phyloP scores from a whole-genome alignment of 1,284 basidiomycete species.

The Ceratobasidium sp. region DNA sequence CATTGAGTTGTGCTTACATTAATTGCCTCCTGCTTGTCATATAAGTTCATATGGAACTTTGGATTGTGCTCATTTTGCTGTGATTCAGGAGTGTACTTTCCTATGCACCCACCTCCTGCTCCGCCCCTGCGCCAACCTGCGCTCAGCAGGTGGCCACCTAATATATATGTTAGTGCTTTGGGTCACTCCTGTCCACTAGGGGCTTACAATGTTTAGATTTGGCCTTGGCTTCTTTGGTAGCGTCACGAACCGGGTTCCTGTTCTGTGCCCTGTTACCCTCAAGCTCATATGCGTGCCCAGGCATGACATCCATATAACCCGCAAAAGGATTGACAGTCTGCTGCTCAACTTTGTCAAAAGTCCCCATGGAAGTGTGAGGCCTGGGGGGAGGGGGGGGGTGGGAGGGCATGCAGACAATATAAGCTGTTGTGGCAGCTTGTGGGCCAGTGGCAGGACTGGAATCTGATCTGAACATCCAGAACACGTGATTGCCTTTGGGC shows the following conservation, averaged over 20 bases:
- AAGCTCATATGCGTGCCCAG: neutral
- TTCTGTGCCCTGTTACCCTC: slow-evolving; percentile 1
- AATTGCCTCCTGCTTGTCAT: no score
- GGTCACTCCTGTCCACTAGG: neutral
- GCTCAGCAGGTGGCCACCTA: neutral
- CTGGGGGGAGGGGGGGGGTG: neutral
- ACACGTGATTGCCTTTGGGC: no score
- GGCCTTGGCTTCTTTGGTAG: neutral
- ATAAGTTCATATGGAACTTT: neutral
- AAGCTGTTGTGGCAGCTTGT: no score
- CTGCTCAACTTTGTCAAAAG: neutral
- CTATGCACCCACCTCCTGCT: neutral
- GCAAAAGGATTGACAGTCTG: slow-evolving; percentile 9
- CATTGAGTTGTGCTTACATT: no score
- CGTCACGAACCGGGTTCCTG: neutral
- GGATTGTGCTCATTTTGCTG: slow-evolving; percentile 1
- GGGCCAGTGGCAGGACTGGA: no score
- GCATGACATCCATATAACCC: neutral
- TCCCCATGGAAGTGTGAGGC: neutral
- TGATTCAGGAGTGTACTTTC: neutral
- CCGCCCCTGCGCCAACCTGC: neutral
- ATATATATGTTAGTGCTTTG: neutral
- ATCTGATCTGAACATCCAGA: no score
- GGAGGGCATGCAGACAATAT: no score
- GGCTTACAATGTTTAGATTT: neutral